Evolutionary conservation across 2,329 filamentous ascomycete species (phyloP).

Genomic region (Metarhizium humberi): DNA sequence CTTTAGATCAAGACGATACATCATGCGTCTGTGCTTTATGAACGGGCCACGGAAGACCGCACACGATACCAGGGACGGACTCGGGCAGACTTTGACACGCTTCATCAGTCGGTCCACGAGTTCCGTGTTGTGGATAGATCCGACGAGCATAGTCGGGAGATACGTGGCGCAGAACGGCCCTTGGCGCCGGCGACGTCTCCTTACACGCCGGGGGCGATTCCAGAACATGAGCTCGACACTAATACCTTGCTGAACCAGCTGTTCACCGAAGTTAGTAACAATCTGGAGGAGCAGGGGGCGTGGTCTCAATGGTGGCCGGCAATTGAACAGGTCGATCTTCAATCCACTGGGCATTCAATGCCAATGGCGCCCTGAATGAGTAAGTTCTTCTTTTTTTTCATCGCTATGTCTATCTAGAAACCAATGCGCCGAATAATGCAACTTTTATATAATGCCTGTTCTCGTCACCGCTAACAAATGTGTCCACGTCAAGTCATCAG

Average conservation of each 20-base stretch:
- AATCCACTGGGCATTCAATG: background rate
- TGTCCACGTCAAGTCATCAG: background rate
- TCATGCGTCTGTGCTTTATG: conserved; percentile 18
- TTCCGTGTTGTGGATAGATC: conserved; percentile 21
- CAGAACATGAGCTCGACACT: conserved; percentile 9
- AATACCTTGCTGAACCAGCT: conserved; percentile 14
- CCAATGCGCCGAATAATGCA: background rate
- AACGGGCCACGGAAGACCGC: conserved; percentile 13
- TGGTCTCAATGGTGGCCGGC: conserved; percentile 20
- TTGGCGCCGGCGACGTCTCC: background rate
- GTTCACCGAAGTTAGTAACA: conserved; percentile 16
- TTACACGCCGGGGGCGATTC: background rate
- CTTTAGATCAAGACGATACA: conserved; percentile 14
- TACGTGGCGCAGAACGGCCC: conserved; percentile 15
- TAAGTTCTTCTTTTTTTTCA: background rate
- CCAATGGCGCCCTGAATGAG: conserved; percentile 1
- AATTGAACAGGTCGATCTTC: conserved; percentile 12
- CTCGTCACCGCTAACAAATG: background rate
- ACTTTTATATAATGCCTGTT: background rate
- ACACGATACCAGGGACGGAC: conserved; percentile 15
- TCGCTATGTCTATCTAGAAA: background rate
- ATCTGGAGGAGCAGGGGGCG: conserved; percentile 16
- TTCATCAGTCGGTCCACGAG: conserved; percentile 22
- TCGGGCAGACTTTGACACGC: conserved; percentile 18
- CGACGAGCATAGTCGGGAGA: conserved; percentile 20